Conservation (phyloP, 2,329 filamentous ascomycete species). For the Sordariomycetes sp. region DNA sequence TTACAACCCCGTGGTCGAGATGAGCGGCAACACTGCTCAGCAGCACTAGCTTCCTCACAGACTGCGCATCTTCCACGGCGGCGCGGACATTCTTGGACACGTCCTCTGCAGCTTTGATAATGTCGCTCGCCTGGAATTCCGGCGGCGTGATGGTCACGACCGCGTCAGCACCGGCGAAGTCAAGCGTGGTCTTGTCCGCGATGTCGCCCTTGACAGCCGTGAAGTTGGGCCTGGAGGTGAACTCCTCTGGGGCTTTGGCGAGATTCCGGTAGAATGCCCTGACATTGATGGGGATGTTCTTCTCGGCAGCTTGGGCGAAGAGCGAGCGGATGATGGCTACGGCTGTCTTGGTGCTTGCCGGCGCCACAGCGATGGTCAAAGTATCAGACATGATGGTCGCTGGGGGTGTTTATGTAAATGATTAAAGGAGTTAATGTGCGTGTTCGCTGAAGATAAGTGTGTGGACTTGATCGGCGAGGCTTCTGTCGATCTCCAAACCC, state of each 20-base stretch:
- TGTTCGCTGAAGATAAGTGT: too few species aligned
- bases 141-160: slow-evolving; percentile 22
- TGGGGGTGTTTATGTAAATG: too few species aligned
- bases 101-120: slow-evolving; percentile 8
- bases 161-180: slow-evolving; percentile 18
- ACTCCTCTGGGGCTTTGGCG: slow-evolving; percentile 16
- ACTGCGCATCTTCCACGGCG: slow-evolving; percentile 8
- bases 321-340: slow-evolving; percentile 18
- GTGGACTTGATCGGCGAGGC: too few species aligned
- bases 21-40: slow-evolving; percentile 14
- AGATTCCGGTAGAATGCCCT: slow-evolving; percentile 19
- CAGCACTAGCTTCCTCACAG: slow-evolving; percentile 13
- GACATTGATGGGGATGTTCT: slow-evolving; percentile 8
- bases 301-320: slow-evolving; percentile 7
- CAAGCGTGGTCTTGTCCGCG: slow-evolving; percentile 15
- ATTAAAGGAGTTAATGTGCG: too few species aligned
- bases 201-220: slow-evolving; percentile 17
- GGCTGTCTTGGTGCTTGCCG: slow-evolving; percentile 21
- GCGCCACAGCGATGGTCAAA: slow-evolving; percentile 19
- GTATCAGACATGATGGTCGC: too few species aligned
- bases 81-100: slow-evolving; percentile 14
- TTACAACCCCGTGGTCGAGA: slow-evolving; percentile 12
- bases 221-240: slow-evolving; percentile 14
- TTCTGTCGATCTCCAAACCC: too few species aligned
- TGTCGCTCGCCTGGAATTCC: slow-evolving; percentile 12